A percentile compares a stretch with the other conserved stretches of the same genome.
Conservation (phyloP, 768 basidiomycete species). For the Hemileccinum impolitum region DNA sequence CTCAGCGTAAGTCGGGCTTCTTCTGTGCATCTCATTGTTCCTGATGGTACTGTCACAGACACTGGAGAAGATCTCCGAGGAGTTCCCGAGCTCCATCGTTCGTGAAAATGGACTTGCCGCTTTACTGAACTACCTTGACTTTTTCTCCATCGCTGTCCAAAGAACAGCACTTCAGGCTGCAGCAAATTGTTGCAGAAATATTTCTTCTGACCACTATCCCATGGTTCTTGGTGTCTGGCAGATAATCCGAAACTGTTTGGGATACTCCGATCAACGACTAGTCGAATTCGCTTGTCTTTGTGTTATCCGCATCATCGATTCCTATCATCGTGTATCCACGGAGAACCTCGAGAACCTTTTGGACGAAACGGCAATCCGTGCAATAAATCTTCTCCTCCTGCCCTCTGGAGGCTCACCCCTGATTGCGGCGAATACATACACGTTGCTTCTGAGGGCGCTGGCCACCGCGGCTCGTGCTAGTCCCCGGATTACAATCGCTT, state of each 20-base stretch:
- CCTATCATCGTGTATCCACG: constrained; percentile 79
- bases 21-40: constrained; percentile 1
- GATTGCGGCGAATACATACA: constrained; percentile 85
- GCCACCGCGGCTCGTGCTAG: constrained; percentile 87
- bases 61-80: constrained; percentile 96
- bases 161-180: constrained; percentile 95
- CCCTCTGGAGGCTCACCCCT: constrained; percentile 86
- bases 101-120: constrained; percentile 93
- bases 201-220: constrained; percentile 82
- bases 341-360: constrained; percentile 87
- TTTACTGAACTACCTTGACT: constrained; percentile 93
- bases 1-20: constrained; percentile 70
- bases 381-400: constrained; percentile 80
- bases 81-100: constrained; percentile 93
- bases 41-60: constrained; percentile 54
- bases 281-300: constrained; percentile 96
- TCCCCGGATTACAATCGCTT: constrained; percentile 78
- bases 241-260: constrained; percentile 87
- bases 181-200: constrained; percentile 93
- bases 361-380: constrained; percentile 72
- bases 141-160: constrained; percentile 97
- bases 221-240: constrained; percentile 91
- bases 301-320: constrained; percentile 91
- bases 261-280: constrained; percentile 92
- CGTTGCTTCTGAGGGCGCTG: constrained; percentile 79